Evolutionary conservation across 805 yeast species (phyloP).

Genomic region (Sugiyamaella smithiae): DNA sequence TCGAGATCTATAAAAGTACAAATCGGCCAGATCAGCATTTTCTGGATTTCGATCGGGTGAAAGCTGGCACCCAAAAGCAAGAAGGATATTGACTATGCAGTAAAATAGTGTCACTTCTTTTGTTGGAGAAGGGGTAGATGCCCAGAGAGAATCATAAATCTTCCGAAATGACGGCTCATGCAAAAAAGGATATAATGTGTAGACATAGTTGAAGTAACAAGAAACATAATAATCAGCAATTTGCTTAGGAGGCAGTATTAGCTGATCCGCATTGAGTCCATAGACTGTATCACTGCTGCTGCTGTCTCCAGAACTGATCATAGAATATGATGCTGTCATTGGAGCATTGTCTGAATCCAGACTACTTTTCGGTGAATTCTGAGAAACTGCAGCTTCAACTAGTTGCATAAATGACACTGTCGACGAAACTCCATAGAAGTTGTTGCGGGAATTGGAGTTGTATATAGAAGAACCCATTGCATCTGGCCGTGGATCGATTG

Average conservation of each 20-base stretch:
- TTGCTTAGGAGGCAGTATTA: conserved; percentile 23
- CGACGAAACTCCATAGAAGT: conserved; percentile 9
- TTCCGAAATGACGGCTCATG: conserved; percentile 27
- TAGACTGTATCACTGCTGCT: not conserved
- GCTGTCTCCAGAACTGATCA: not conserved
- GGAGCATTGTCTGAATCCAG: not conserved
- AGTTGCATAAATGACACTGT: conserved; percentile 15
- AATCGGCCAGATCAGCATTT: conserved; percentile 7
- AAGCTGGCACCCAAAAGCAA: conserved; percentile 28
- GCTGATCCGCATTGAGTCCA: not conserved
- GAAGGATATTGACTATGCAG: conserved; percentile 26
- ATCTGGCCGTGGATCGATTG: conserved; percentile 9
- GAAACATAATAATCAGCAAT: conserved; percentile 27
- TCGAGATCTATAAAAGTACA: conserved; percentile 25
- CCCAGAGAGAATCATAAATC: conserved; percentile 27
- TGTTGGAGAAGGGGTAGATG: conserved; percentile 3
- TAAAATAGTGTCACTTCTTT: conserved; percentile 24
- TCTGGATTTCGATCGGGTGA: conserved; percentile 6
- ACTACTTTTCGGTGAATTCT: not conserved
- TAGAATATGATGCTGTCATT: not conserved
- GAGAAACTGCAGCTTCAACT: conserved; percentile 13
- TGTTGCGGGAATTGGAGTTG: not conserved
- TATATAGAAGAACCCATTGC: conserved; percentile 10
- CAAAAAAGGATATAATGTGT: conserved; percentile 27
- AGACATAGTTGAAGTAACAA: conserved; percentile 26